Percentiles rank a stretch among this genome's conserved stretches.
Evolutionary conservation across 805 yeast genomes (phyloP).

Genomic region (Candida palmyrensis): DNA sequence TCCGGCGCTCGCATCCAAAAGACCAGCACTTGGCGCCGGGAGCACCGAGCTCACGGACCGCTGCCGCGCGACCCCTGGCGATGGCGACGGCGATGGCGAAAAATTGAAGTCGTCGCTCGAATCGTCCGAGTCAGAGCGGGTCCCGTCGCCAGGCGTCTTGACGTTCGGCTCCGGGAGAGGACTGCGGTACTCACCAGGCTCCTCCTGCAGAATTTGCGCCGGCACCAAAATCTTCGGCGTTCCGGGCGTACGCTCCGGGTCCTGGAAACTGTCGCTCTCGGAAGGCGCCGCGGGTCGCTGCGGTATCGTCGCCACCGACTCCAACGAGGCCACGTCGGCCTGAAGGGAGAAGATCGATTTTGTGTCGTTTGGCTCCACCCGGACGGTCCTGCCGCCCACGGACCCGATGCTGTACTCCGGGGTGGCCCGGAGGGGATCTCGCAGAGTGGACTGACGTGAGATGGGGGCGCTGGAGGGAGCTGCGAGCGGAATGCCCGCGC

Average conservation of each 20-base stretch:
- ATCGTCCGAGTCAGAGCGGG: not conserved
- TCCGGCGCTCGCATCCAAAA: too few relatives aligned
- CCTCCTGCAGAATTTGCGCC: too few relatives aligned
- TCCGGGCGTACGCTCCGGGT: not conserved
- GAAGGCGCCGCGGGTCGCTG: conserved; percentile 1
- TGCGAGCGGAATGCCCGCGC: not conserved
- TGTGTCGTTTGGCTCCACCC: conserved; percentile 8
- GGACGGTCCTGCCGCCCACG: conserved; percentile 2
- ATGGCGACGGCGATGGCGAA: conserved; percentile 1
- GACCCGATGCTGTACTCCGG: conserved; percentile 3
- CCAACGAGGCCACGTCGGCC: conserved; percentile 16
- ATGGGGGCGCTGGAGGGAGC: not conserved
- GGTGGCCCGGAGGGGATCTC: not conserved
- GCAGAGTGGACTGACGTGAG: too few relatives aligned
- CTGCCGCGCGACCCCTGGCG: not conserved
- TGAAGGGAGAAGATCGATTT: conserved; percentile 20
- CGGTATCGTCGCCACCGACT: conserved; percentile 4
- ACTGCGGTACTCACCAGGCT: not conserved
- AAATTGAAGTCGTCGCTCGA: conserved; percentile 1
- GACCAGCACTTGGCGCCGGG: too few relatives aligned
- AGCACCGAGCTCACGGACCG: not conserved
- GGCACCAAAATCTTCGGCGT: not conserved
- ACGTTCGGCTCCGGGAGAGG: conserved; percentile 4
- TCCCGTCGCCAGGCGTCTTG: not conserved
- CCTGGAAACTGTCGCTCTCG: not conserved